Conservation (phyloP, 2,329 filamentous ascomycete genomes). For the Saccharata proteae region DNA sequence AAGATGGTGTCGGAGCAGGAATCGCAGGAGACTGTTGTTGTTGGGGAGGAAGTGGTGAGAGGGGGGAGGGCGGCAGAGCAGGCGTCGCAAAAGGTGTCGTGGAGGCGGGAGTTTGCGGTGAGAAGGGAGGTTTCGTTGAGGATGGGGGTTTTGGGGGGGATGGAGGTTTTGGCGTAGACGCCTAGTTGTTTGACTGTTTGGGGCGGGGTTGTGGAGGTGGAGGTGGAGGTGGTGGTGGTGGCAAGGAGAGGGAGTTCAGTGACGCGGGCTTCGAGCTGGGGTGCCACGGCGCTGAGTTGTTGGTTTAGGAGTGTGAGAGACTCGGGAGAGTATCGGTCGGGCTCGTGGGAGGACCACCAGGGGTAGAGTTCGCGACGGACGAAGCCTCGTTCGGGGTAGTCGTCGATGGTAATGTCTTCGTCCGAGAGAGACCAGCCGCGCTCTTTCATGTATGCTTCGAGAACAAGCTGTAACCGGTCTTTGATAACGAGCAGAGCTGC, state of each 20-base stretch:
- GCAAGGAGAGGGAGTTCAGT: slow-evolving; percentile 64
- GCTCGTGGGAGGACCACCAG: slow-evolving; percentile 54
- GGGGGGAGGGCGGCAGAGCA: slow-evolving; percentile 62
- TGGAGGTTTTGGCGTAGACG: slow-evolving; percentile 75
- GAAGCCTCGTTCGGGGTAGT: slow-evolving; percentile 56
- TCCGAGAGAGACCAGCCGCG: slow-evolving; percentile 20
- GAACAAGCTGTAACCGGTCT: slow-evolving; percentile 33
- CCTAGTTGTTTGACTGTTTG: slow-evolving; percentile 69
- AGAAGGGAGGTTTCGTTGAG: slow-evolving; percentile 75
- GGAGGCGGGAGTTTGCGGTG: slow-evolving; percentile 77
- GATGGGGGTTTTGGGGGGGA: slow-evolving; percentile 62
- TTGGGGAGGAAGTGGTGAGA: slow-evolving; percentile 8
- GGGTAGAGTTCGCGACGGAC: slow-evolving; percentile 55
- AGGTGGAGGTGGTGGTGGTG: not conserved
- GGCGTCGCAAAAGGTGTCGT: slow-evolving; percentile 80
- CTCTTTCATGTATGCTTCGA: slow-evolving; percentile 15
- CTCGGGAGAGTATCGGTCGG: slow-evolving; percentile 42
- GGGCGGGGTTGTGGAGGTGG: slow-evolving; percentile 10
- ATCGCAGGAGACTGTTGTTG: slow-evolving; percentile 34
- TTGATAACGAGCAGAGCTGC: slow-evolving; percentile 43
- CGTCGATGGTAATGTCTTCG: slow-evolving; percentile 36
- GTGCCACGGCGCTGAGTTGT: slow-evolving; percentile 55
- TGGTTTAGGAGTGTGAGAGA: slow-evolving; percentile 58
- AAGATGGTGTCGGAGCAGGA: slow-evolving; percentile 49
- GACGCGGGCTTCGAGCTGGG: slow-evolving; percentile 69